Conservation (phyloP, 2,329 filamentous ascomycete genomes). For the Apiospora arundinis region DNA sequence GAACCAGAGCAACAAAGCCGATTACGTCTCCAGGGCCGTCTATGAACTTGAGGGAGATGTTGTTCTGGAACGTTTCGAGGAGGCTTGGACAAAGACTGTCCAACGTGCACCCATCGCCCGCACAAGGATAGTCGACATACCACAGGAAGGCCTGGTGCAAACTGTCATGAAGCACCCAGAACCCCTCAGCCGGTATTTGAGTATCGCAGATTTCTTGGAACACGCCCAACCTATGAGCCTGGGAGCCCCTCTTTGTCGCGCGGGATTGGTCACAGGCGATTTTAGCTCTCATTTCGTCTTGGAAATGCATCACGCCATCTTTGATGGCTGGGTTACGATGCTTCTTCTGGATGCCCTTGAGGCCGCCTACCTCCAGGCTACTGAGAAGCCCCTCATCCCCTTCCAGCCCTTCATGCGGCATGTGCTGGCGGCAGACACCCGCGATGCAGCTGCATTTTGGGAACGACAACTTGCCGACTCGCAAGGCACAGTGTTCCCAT, state of each 20-base stretch:
- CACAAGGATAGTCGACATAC: not conserved
- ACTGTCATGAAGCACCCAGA: not conserved
- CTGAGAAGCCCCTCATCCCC: not conserved
- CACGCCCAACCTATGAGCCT: not conserved
- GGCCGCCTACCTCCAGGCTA: not conserved
- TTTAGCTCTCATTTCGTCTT: not conserved
- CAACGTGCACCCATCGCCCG: not conserved
- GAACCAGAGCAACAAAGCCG: not conserved
- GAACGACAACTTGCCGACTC: not conserved
- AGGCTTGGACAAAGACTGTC: not conserved
- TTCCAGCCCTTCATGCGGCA: not conserved
- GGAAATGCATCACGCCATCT: conserved; percentile 18
- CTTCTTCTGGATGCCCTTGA: conserved; percentile 12
- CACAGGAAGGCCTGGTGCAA: not conserved
- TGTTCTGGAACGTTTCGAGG: not conserved
- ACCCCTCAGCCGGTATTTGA: not conserved
- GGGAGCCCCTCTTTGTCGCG: not conserved
- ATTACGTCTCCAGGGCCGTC: not conserved
- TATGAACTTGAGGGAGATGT: not conserved
- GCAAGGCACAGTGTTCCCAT: not conserved
- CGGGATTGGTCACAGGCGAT: not conserved
- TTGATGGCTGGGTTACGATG: not conserved
- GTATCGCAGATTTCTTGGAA: not conserved
- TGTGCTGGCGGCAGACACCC: not conserved
- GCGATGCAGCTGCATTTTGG: not conserved